Percentiles rank a stretch among this genome's conserved stretches.
These are phyloP conservation scores for Jackrogersella multiformis DNA, from an alignment of 495 filamentous ascomycete genomes.

Conservation along the genomic window DNA sequence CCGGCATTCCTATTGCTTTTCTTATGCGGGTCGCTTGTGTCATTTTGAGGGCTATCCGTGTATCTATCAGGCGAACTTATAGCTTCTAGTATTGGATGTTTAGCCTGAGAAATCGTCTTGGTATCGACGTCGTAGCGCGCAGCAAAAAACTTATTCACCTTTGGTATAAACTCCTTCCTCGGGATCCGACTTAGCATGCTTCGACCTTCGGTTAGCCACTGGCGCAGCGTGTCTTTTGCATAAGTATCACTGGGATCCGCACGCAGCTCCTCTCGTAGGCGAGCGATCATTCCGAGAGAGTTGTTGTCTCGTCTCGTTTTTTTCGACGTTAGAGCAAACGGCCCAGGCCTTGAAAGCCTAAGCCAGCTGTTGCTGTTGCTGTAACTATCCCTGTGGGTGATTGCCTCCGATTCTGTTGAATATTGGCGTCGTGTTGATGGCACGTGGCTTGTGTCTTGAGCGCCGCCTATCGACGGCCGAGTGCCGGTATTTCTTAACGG, in stretches of 20 bases:
- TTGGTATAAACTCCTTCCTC: neutral
- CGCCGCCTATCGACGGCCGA: conserved; percentile 31
- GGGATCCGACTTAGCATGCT: neutral
- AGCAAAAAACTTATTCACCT: neutral
- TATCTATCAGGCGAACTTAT: too few relatives aligned
- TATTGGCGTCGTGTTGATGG: conserved; percentile 43
- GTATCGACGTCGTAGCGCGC: too few relatives aligned
- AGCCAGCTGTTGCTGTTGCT: too few relatives aligned
- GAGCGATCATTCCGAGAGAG: neutral
- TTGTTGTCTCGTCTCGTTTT: neutral
- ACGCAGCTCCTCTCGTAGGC: neutral
- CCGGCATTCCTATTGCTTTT: too few relatives aligned
- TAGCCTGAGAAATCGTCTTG: too few relatives aligned
- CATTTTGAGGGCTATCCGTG: too few relatives aligned
- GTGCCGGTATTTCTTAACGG: conserved; percentile 12
- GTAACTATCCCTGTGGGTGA: neutral
- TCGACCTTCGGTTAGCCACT: neutral
- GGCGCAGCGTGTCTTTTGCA: neutral
- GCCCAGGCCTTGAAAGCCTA: neutral
- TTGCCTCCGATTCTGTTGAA: neutral
- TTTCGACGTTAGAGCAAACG: too few relatives aligned
- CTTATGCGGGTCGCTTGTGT: too few relatives aligned
- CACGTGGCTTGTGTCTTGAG: neutral
- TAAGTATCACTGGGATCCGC: too few relatives aligned
- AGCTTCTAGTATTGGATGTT: too few relatives aligned